These are phyloP conservation scores for Phytophthora idaei DNA, from an alignment of 352 stramenopile species.

Conservation along the genomic window DNA sequence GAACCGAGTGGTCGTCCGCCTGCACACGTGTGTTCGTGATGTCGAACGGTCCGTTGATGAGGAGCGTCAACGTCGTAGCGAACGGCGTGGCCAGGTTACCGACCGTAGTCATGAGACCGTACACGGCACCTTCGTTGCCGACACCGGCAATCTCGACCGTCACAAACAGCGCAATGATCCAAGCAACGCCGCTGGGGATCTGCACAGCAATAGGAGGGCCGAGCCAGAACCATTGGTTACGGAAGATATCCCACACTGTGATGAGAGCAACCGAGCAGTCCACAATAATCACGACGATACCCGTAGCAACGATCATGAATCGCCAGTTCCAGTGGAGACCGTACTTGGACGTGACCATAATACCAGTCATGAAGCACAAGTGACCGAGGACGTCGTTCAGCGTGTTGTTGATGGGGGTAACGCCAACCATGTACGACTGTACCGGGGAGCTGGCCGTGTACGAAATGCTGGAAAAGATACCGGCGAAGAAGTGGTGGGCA, in stretches of 20 bases:
- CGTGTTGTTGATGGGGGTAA: slow-evolving; percentile 49
- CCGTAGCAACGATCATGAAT: slow-evolving; percentile 37
- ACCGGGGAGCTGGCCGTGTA: slow-evolving; percentile 42
- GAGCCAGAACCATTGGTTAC: slow-evolving; percentile 54
- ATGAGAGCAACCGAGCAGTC: slow-evolving; percentile 42
- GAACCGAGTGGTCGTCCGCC: slow-evolving; percentile 38
- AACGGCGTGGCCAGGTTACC: slow-evolving; percentile 47
- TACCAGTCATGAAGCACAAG: slow-evolving; percentile 39
- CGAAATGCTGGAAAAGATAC: slow-evolving; percentile 48
- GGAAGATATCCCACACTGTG: slow-evolving; percentile 51
- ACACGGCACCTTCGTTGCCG: slow-evolving; percentile 55
- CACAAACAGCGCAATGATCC: slow-evolving; percentile 46
- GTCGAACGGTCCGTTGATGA: slow-evolving; percentile 44
- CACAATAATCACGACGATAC: slow-evolving; percentile 38
- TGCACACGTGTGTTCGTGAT: slow-evolving; percentile 51
- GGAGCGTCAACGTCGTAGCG: slow-evolving; percentile 42
- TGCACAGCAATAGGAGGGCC: slow-evolving; percentile 44
- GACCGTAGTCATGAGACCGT: slow-evolving; percentile 53
- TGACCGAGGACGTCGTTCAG: slow-evolving; percentile 42
- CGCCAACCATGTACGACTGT: slow-evolving; percentile 42
- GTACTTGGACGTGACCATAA: slow-evolving; percentile 46
- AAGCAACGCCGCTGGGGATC: slow-evolving; percentile 41
- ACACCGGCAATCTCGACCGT: slow-evolving; percentile 52
- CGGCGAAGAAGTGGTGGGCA: slow-evolving; percentile 50
- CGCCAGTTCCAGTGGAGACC: slow-evolving; percentile 60